Conservation (phyloP, 495 filamentous ascomycete genomes). For the Penicillium diatomitis region DNA sequence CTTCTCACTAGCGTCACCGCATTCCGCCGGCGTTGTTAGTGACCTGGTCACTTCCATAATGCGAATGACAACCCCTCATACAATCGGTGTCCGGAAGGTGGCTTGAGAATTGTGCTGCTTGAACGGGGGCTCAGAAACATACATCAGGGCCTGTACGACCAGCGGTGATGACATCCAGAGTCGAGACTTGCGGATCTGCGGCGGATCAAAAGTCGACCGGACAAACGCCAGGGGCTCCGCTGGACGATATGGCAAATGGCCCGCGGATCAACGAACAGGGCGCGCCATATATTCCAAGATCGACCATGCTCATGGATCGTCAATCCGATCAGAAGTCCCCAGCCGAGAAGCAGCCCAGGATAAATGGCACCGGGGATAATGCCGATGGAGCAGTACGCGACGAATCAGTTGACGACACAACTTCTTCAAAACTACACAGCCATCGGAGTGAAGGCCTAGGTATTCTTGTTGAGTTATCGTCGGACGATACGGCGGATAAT, state of each 20-base stretch:
- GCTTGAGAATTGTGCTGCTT: neutral
- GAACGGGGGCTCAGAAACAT: neutral
- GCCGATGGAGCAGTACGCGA: too few relatives aligned
- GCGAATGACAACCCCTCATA: neutral
- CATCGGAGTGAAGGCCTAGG: slow-evolving; percentile 12
- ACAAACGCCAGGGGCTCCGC: too few relatives aligned
- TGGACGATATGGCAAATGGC: too few relatives aligned
- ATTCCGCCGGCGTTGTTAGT: neutral
- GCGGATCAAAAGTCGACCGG: neutral
- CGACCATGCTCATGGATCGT: too few relatives aligned
- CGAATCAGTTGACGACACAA: too few relatives aligned
- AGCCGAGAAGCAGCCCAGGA: too few relatives aligned
- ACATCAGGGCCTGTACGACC: neutral
- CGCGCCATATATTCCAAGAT: too few relatives aligned
- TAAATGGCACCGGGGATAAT: too few relatives aligned
- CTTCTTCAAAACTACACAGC: too few relatives aligned
- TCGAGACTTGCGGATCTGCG: slow-evolving; percentile 1
- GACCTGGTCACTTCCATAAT: neutral
- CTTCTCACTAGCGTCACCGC: neutral
- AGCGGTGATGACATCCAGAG: slow-evolving; percentile 5
- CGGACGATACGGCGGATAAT: neutral
- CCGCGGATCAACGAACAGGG: too few relatives aligned
- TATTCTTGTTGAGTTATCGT: slow-evolving; percentile 13
- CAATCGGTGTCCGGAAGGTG: neutral
- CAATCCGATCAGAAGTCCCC: too few relatives aligned